phyloP scores from a whole-genome alignment of 2,329 filamentous ascomycete species.

The Ascochyta koolunga region DNA sequence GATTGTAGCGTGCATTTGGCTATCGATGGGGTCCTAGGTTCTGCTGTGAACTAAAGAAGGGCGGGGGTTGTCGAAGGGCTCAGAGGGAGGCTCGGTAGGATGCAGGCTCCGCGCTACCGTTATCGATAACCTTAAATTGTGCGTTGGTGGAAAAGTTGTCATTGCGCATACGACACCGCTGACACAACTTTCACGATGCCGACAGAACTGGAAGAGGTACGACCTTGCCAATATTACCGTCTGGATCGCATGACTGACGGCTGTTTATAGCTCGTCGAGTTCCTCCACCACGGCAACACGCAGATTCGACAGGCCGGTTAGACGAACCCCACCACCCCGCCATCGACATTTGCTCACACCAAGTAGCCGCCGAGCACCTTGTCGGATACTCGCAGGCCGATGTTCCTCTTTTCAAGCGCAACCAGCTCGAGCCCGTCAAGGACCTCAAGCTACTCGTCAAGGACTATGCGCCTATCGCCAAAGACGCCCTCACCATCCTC shows the following conservation, averaged over 20 bases:
- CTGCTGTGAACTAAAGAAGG: not conserved
- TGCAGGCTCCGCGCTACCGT: constrained; percentile 9
- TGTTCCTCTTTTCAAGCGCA: constrained; percentile 81
- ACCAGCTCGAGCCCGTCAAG: constrained; percentile 77
- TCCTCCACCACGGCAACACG: constrained; percentile 89
- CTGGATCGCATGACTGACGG: not conserved
- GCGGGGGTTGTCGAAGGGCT: constrained; percentile 6
- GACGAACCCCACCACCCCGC: constrained; percentile 35
- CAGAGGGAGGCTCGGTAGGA: not conserved
- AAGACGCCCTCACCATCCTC: constrained; percentile 88
- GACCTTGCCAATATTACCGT: not conserved
- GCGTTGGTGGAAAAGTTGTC: constrained; percentile 33
- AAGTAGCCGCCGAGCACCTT: constrained; percentile 78
- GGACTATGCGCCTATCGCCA: constrained; percentile 89
- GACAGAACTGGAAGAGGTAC: constrained; percentile 58
- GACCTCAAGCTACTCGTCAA: constrained; percentile 86
- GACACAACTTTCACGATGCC: constrained; percentile 49
- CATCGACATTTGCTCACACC: constrained; percentile 23
- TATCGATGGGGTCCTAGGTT: too few relatives aligned
- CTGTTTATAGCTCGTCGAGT: constrained; percentile 76
- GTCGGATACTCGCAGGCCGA: constrained; percentile 81
- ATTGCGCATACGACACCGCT: constrained; percentile 19
- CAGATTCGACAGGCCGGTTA: constrained; percentile 82
- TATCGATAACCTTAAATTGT: constrained; percentile 45
- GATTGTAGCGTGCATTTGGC: too few relatives aligned